Evolutionary conservation across 2,329 filamentous ascomycete species (phyloP), one percentile per base, ranked within the genome.

Genomic region (Calonectria honghensis): DNA sequence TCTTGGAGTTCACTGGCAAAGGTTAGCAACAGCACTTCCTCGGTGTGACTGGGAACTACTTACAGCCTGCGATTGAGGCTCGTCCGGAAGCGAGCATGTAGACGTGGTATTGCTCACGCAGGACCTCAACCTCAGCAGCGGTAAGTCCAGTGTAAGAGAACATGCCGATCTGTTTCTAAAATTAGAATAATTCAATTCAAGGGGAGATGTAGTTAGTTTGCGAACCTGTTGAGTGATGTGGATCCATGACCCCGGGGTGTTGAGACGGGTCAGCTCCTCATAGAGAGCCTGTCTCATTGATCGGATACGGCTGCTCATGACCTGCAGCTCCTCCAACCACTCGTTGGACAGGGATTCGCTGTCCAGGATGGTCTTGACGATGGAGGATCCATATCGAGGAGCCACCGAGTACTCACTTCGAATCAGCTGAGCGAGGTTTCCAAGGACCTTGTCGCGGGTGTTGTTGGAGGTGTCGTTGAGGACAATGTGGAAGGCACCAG

Each of bases 331-430:
- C 35, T 93, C 93, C 86, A 98, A 93, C 97, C 96, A 99, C 87
- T 98, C 93, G 27, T 91, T 90, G 82, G 97, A 98, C 68, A 99
- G 91, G 68, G 88, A 86, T 2, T 90, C 84, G 84, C 98, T 94
- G 83, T 98, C 98, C 72, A 98, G 89, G 13, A 98, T 91, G n/a
- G 92, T 91, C 78, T 92, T 92, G 13, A 95, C 96, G 79, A 98
- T 97, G 76, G 94, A 93, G 1, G 96, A 96, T 70, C 96, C 96
- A 85, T 98, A 98, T 29, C 96, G 93, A 5, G 96, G 96, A 35
- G 96, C 96, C 85, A 98, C 98, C 20, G 95, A 97, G 87, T 98
- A 98, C 87, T 98, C 96, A 37, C 95, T 96, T 70, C 97, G 94
- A 88, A 98, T 96, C 54, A 99, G 91, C 82, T 98, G 75, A 1